Evolutionary conservation across 495 filamentous ascomycete species (phyloP), one percentile per base, ranked within the genome.

Genomic region (Pyrenula aspistea): DNA sequence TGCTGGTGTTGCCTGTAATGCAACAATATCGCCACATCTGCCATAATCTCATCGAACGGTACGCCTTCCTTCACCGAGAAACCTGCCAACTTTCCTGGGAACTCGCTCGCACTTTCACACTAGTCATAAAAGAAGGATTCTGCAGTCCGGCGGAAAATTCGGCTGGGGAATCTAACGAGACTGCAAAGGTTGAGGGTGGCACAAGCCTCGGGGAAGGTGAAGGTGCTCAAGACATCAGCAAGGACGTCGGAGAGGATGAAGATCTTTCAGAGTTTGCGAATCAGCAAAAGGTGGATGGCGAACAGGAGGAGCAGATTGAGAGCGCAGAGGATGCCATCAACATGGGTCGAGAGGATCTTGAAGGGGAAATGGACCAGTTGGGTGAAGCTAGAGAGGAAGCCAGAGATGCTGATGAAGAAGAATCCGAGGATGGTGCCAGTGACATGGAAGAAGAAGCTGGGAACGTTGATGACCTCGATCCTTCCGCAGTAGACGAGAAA

Each of bases 121-220:
- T 87, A 53, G 75, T 97, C 25, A 82, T 85, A 1, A 77, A 79
- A 4, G 84, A 92, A 65, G 94, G 94, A 10, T 96, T 96, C 74
- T 99, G 94, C 66, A 86, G 81, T 24, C 94, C 94, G 1, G 72
- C 81, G 15, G 89, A 96, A 61, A 82, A 86, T 53, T 86, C 83
- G 19, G 80, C 81, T 42, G 74, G 79, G 2, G 81, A 85, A 52
- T 74, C 79, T 22, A 78, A 81, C 36, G 79, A 85, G 59, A 75
- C 80, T 19, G 87, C 89, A 3, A 82, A 91, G 60, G 74, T 95
- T 48, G 91, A 99, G 67, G 80, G 77, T 53, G 94, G 94, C n/a
- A 97, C 91, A 2, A 94, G 94, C 22, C 80, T 99, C n/a, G 94
- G 93, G 24, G 92, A 96, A 56, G 92, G 91, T 12, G 87, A 96